phyloP scores from a whole-genome alignment of 169 alveolate species.

The Plasmodium blacklocki region DNA sequence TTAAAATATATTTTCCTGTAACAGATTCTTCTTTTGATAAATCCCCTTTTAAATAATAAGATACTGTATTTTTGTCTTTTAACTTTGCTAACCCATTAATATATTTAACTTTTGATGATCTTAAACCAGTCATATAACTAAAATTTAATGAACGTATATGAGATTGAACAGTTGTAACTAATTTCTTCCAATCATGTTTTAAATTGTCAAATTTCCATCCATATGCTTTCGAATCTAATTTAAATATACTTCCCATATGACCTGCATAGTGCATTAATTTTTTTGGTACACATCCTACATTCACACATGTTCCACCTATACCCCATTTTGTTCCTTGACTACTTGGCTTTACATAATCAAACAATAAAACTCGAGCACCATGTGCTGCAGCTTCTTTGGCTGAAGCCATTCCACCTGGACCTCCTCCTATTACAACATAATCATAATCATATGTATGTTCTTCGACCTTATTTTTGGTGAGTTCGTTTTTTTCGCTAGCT shows the following conservation, averaged over 20 bases:
- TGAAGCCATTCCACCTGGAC: conserved; percentile 95
- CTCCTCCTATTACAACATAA: conserved; percentile 93
- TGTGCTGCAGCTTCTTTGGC: conserved; percentile 95
- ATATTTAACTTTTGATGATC: conserved; percentile 88
- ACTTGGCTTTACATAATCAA: conserved; percentile 97
- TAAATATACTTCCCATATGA: conserved; percentile 82
- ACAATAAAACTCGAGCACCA: conserved; percentile 94
- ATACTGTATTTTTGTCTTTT: conserved; percentile 69
- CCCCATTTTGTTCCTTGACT: conserved; percentile 97
- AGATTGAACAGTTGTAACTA: conserved; percentile 90
- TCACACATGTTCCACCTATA: conserved; percentile 99
- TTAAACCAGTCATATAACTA: conserved; percentile 93
- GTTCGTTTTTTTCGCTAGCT: not conserved
- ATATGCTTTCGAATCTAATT: conserved; percentile 36
- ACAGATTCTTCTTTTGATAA: conserved; percentile 80
- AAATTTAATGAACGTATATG: conserved; percentile 94
- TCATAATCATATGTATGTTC: conserved; percentile 79
- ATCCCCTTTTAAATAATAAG: conserved; percentile 82
- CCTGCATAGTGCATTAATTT: conserved; percentile 98
- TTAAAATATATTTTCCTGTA: conserved; percentile 91
- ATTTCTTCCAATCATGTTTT: conserved; percentile 90
- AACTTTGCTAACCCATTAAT: conserved; percentile 90
- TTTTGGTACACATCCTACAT: conserved; percentile 99
- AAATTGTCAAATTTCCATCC: conserved; percentile 76
- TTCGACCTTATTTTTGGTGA: not conserved